phyloP scores from a whole-genome alignment of 371 early-diverging fungal species.

The Aphelidium insulamus region DNA sequence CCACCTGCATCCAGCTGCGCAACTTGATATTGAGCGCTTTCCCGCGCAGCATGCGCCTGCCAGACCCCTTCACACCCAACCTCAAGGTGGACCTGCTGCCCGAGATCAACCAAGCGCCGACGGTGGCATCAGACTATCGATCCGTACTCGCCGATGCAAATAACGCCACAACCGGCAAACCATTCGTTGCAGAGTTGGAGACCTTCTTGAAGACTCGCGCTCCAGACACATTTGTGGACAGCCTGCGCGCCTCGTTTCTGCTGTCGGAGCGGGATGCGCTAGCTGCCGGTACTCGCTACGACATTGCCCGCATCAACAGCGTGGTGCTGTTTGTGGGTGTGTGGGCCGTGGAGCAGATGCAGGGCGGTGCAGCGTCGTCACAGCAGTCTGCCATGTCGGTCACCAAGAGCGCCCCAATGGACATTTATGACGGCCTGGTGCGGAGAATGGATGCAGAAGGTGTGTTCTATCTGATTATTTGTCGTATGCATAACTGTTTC shows the following conservation, averaged over 20 bases:
- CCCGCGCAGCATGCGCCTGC: conserved; percentile 80
- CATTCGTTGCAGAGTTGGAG: conserved; percentile 52
- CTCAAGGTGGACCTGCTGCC: conserved; percentile 75
- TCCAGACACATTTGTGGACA: conserved; percentile 32
- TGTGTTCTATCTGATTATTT: conserved; percentile 7
- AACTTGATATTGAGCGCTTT: conserved; percentile 87
- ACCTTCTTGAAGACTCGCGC: conserved; percentile 34
- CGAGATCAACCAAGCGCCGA: conserved; percentile 61
- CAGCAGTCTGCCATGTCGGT: conserved; percentile 13
- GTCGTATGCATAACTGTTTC: not conserved
- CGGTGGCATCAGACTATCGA: conserved; percentile 60
- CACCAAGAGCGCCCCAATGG: conserved; percentile 52
- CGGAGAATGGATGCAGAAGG: conserved; percentile 61
- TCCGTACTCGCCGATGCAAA: conserved; percentile 20
- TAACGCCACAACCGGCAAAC: too few relatives aligned
- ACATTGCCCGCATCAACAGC: conserved; percentile 57
- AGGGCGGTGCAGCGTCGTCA: conserved; percentile 5
- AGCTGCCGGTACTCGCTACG: conserved; percentile 29
- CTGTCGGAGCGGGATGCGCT: conserved; percentile 6
- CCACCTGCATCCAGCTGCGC: conserved; percentile 78
- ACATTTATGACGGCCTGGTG: conserved; percentile 58
- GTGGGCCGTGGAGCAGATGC: conserved; percentile 38
- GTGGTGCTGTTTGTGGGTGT: conserved; percentile 73
- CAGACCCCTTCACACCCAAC: conserved; percentile 89
- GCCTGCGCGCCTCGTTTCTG: conserved; percentile 21